phyloP scores from a whole-genome alignment of 2,329 filamentous ascomycete genomes.

The Ustilaginoidea virens region DNA sequence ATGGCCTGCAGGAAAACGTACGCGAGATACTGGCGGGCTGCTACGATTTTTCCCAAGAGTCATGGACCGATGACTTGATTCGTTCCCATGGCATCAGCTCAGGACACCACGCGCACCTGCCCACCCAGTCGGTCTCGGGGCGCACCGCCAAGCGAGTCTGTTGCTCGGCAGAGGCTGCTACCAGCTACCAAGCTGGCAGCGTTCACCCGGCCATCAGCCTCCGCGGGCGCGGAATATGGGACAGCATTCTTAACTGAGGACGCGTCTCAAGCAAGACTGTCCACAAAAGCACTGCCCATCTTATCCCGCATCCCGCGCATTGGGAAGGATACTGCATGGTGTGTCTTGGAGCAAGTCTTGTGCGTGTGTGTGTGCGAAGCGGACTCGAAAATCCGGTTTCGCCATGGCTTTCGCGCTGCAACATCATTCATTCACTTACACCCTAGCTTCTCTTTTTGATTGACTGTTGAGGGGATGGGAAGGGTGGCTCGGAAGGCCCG shows the following conservation, averaged over 20 bases:
- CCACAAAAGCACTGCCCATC: no score
- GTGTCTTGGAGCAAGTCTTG: no score
- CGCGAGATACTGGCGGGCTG: slow-evolving; percentile 39
- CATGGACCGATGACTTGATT: slow-evolving; percentile 23
- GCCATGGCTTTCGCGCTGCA: no score
- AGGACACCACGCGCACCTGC: slow-evolving; percentile 19
- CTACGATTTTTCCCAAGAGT: slow-evolving; percentile 12
- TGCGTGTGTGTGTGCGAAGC: no score
- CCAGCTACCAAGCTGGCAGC: slow-evolving; percentile 28
- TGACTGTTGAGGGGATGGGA: no score
- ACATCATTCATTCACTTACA: no score
- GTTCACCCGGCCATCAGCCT: slow-evolving; percentile 34
- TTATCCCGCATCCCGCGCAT: no score
- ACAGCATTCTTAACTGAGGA: slow-evolving; percentile 40
- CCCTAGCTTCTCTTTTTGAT: no score
- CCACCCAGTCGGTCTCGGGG: slow-evolving; percentile 25
- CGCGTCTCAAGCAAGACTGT: not conserved
- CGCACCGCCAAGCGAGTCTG: slow-evolving; percentile 49
- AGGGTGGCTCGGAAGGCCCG: slow-evolving; percentile 16
- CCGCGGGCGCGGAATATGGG: slow-evolving; percentile 50
- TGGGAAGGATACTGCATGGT: no score
- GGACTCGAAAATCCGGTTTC: no score
- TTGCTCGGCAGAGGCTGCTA: slow-evolving; percentile 44
- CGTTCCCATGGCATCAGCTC: slow-evolving; percentile 15
- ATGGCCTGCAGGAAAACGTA: slow-evolving; percentile 50